phyloP scores from a whole-genome alignment of 345 rosid genomes.

The Atalantia buxifolia region DNA sequence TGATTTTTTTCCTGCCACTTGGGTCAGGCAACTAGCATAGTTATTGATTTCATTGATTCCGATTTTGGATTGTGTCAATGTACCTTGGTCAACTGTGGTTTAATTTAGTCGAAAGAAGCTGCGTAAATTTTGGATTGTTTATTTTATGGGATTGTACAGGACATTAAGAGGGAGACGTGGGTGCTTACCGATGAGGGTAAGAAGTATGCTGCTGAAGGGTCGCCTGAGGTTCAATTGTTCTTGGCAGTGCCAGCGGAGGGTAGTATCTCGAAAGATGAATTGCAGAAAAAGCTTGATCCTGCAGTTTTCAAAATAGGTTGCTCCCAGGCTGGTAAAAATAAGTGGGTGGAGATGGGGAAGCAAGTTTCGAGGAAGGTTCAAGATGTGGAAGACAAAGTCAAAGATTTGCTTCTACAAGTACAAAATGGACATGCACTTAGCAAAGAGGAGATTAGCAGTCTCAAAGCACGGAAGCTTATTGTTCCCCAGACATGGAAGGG shows the following conservation, averaged over 20 bases:
- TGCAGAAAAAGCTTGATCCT: constrained; percentile 72
- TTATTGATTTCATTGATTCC: background rate
- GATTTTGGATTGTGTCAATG: background rate
- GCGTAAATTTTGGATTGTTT: background rate
- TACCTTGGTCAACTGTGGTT: background rate
- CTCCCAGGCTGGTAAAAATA: constrained; percentile 75
- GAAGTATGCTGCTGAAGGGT: constrained; percentile 64
- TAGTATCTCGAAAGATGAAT: constrained; percentile 61
- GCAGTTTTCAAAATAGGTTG: constrained; percentile 69
- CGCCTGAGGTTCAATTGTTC: constrained; percentile 84
- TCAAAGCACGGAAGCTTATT: constrained; percentile 84
- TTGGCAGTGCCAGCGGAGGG: constrained; percentile 68
- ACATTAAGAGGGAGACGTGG: constrained; percentile 68
- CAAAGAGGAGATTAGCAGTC: constrained; percentile 50
- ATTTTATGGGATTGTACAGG: constrained; percentile 33
- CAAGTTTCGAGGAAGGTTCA: constrained; percentile 85
- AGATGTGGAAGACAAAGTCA: constrained; percentile 76
- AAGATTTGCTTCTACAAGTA: constrained; percentile 51
- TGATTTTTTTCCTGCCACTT: background rate
- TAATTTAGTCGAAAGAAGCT: background rate
- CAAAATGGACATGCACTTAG: constrained; percentile 60
- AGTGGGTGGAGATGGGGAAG: constrained; percentile 92
- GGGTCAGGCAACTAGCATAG: background rate
- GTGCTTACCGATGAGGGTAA: constrained; percentile 82
- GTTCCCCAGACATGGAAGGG: constrained; percentile 71